A percentile compares a stretch with the other conserved stretches of the same genome.
Conservation (phyloP, 352 stramenopile species). For the Elongisporangium prolatum region DNA sequence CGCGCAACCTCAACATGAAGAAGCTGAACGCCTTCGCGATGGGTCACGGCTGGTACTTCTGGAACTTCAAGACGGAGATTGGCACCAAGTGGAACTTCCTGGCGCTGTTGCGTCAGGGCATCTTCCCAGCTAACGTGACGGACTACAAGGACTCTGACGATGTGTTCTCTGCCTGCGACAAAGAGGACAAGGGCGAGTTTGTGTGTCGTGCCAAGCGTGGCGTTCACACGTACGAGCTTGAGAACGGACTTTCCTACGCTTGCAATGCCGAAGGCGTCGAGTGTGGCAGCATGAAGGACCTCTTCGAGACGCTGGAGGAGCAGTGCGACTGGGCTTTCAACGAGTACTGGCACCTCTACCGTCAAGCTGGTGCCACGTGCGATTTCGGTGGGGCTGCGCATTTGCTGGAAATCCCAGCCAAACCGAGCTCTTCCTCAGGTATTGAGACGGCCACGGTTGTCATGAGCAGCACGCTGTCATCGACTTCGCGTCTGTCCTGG, state of each 20-base stretch:
- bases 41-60: conserved; percentile 94
- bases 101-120: conserved; percentile 44
- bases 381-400: conserved; percentile 69
- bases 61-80: conserved; percentile 94
- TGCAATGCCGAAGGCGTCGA: conserved; percentile 48
- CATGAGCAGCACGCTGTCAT: conserved; percentile 5
- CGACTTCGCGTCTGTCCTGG: conserved; percentile 1
- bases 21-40: conserved; percentile 90
- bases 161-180: conserved; percentile 59
- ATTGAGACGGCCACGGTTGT: conserved; percentile 1
- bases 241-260: conserved; percentile 48
- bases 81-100: conserved; percentile 90
- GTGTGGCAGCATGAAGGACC: conserved; percentile 37
- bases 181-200: conserved; percentile 73
- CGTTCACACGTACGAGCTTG: conserved; percentile 43
- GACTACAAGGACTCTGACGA: conserved; percentile 46
- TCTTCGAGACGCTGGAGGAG: conserved; percentile 53
- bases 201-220: conserved; percentile 66
- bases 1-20: conserved; percentile 83
- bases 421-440: conserved; percentile 1
- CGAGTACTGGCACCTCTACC: conserved; percentile 63
- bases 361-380: conserved; percentile 61
- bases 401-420: conserved; percentile 26
- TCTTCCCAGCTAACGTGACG: conserved; percentile 74
- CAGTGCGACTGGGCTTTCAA: conserved; percentile 70